These are phyloP conservation scores for Durusdinium trenchii DNA, from an alignment of 73 alveolate species.

Conservation along the genomic window DNA sequence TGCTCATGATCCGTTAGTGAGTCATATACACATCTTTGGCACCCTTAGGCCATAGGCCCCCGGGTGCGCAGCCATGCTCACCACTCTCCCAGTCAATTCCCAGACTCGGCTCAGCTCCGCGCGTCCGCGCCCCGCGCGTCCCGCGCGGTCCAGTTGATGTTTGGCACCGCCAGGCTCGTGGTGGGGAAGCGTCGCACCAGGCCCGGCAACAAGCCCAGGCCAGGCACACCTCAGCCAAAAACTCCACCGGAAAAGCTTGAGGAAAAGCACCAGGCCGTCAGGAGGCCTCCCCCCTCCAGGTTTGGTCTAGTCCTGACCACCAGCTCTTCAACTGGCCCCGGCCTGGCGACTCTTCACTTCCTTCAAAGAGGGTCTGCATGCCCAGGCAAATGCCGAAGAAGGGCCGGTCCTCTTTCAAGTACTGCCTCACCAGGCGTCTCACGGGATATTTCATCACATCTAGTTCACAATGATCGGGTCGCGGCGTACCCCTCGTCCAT, in stretches of 20 bases:
- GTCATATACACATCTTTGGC: too few relatives aligned
- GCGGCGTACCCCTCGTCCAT: too few relatives aligned
- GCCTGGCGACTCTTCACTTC: constrained; percentile 78
- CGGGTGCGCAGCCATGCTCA: too few relatives aligned
- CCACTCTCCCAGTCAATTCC: too few relatives aligned
- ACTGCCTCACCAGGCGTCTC: constrained; percentile 50
- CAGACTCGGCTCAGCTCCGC: too few relatives aligned
- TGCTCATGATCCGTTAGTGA: too few relatives aligned
- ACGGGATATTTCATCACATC: too few relatives aligned
- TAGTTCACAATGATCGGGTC: too few relatives aligned
- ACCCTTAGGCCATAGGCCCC: too few relatives aligned
- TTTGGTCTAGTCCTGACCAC: too few relatives aligned
- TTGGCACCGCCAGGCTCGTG: constrained; percentile 81
- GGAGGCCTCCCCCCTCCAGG: not conserved
- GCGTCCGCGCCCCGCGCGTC: too few relatives aligned
- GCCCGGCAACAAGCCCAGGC: constrained; percentile 85
- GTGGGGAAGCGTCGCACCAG: constrained; percentile 54
- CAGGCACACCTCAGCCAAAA: not conserved
- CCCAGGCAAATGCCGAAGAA: constrained; percentile 96
- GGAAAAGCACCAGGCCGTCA: not conserved
- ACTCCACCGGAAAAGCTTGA: not conserved
- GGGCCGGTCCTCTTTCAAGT: constrained; percentile 79
- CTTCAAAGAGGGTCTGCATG: constrained; percentile 88
- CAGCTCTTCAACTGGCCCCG: not conserved
- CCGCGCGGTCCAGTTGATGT: constrained; percentile 78